phyloP scores from a whole-genome alignment of 2,329 filamentous ascomycete genomes.

The Plectosphaerella cucumerina region DNA sequence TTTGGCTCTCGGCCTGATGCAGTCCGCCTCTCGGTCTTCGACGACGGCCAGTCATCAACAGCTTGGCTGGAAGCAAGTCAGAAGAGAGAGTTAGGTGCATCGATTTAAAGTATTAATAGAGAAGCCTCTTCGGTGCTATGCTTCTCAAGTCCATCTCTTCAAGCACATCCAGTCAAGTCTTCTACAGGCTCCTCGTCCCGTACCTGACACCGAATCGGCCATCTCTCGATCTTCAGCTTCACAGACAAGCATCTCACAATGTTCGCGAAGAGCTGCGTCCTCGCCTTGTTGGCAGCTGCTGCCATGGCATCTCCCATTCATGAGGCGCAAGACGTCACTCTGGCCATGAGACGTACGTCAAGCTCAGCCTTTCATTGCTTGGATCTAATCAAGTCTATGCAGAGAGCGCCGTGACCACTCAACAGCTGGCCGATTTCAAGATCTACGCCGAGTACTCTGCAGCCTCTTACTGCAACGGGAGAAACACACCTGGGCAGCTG shows the following conservation, averaged over 20 bases:
- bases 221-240: background rate
- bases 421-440: conserved; percentile 33
- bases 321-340: background rate
- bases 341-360: conserved; percentile 23
- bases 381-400: too few species aligned
- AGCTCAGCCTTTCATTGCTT: too few species aligned
- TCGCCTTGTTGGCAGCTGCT: conserved; percentile 7
- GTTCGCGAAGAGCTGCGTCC: conserved; percentile 8
- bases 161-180: too few species aligned
- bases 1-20: background rate
- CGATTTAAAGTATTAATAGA: background rate
- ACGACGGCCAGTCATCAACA: background rate
- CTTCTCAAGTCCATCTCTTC: background rate
- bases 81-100: background rate
- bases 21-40: background rate
- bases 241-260: background rate
- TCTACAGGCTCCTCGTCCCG: too few species aligned
- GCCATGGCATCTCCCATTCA: conserved; percentile 9
- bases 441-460: conserved; percentile 49
- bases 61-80: background rate
- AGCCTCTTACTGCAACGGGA: conserved; percentile 50
- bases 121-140: background rate
- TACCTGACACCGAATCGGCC: background rate
- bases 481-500: conserved; percentile 27
- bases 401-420: conserved; percentile 17